phyloP scores from a whole-genome alignment of 371 early-diverging fungal species.

The Apophysomyces trapeziformis region DNA sequence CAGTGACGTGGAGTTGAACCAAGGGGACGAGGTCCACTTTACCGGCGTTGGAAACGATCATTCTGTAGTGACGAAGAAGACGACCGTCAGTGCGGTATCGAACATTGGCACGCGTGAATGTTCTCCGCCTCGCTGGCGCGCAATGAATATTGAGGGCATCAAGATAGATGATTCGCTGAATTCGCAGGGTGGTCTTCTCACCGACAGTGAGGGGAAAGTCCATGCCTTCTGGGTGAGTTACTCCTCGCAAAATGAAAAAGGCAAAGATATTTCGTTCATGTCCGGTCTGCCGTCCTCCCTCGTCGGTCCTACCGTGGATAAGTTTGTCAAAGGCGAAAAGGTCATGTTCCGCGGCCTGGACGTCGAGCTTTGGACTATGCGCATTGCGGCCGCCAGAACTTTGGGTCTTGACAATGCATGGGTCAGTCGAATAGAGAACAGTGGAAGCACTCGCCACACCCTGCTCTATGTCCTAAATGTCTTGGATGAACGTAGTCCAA shows the following conservation, averaged over 20 bases:
- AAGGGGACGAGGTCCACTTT: constrained; percentile 63
- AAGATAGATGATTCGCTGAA: constrained; percentile 65
- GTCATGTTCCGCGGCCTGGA: constrained; percentile 63
- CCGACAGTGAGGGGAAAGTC: constrained; percentile 66
- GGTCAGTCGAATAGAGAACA: constrained; percentile 73
- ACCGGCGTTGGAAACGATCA: constrained; percentile 70
- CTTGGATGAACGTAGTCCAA: constrained; percentile 56
- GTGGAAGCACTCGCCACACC: constrained; percentile 63
- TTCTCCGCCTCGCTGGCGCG: constrained; percentile 68
- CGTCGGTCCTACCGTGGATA: constrained; percentile 44
- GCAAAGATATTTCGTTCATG: constrained; percentile 69
- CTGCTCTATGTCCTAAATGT: constrained; percentile 74
- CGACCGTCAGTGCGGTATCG: constrained; percentile 60
- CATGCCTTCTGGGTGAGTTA: constrained; percentile 81
- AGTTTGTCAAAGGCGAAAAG: constrained; percentile 39
- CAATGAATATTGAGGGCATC: constrained; percentile 80
- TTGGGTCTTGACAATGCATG: constrained; percentile 81
- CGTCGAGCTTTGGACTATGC: constrained; percentile 80
- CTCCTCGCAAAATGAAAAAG: constrained; percentile 67
- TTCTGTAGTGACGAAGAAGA: constrained; percentile 58
- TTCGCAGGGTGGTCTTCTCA: constrained; percentile 68
- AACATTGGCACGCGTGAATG: constrained; percentile 69
- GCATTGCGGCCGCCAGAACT: constrained; percentile 78
- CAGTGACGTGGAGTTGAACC: constrained; percentile 59
- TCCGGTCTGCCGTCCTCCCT: constrained; percentile 57